Percentiles rank a stretch among this genome's conserved stretches.
These are phyloP conservation scores for Colletotrichum sojae DNA, from an alignment of 2,329 filamentous ascomycete genomes.

Conservation along the genomic window DNA sequence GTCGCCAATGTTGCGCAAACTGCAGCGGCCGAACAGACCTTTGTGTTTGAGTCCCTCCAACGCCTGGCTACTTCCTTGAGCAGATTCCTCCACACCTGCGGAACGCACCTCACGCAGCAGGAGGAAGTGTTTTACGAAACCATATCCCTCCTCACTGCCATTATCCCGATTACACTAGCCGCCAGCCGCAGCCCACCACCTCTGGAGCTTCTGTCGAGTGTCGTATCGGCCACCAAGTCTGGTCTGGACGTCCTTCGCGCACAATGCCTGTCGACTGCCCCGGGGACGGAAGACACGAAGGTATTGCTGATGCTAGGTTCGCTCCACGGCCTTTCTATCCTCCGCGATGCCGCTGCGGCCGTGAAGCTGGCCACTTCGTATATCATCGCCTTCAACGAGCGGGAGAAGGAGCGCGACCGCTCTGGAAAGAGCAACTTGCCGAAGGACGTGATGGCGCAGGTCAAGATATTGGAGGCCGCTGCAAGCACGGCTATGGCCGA, in stretches of 20 bases:
- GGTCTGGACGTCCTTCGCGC: slow-evolving; percentile 47
- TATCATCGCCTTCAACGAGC: slow-evolving; percentile 54
- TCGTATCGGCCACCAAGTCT: slow-evolving; percentile 41
- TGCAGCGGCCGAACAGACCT: slow-evolving; percentile 59
- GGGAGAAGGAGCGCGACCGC: slow-evolving; percentile 56
- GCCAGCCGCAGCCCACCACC: slow-evolving; percentile 19
- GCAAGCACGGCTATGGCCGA: slow-evolving; percentile 51
- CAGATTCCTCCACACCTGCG: slow-evolving; percentile 52
- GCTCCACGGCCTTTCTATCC: slow-evolving; percentile 53
- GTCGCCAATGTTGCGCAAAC: slow-evolving; percentile 55
- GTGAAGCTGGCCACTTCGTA: slow-evolving; percentile 50
- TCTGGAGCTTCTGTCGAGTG: slow-evolving; percentile 16
- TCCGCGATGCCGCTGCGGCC: slow-evolving; percentile 56
- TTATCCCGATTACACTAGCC: slow-evolving; percentile 48
- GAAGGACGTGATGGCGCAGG: slow-evolving; percentile 52
- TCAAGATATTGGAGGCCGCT: slow-evolving; percentile 51
- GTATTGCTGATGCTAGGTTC: slow-evolving; percentile 49
- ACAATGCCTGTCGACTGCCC: slow-evolving; percentile 24
- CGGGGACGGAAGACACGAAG: slow-evolving; percentile 19
- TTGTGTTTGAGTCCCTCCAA: slow-evolving; percentile 58
- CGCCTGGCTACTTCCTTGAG: slow-evolving; percentile 60
- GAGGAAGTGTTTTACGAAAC: slow-evolving; percentile 62
- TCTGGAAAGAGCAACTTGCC: slow-evolving; percentile 55
- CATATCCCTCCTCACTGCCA: slow-evolving; percentile 56
- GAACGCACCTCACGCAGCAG: slow-evolving; percentile 54